Percentiles rank a stretch among this genome's conserved stretches.
phyloP scores from a whole-genome alignment of 768 basidiomycete genomes.

The Rhodocollybia butyracea region DNA sequence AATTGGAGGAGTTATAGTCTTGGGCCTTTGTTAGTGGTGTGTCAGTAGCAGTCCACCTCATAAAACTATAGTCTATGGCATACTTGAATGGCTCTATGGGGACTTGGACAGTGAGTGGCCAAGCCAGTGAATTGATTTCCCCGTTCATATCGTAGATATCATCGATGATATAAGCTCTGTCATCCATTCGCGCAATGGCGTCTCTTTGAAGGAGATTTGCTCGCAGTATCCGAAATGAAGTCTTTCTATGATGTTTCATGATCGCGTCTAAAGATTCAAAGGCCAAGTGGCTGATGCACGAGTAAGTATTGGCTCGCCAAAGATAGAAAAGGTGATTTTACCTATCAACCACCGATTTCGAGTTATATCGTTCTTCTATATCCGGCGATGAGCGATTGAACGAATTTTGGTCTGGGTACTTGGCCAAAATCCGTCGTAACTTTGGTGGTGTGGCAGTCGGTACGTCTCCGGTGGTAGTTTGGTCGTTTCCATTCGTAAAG shows the following conservation, averaged over 20 bases:
- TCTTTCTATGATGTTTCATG: background rate
- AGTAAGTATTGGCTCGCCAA: background rate
- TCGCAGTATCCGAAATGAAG: slow-evolving; percentile 3
- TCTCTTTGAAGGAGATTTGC: slow-evolving; percentile 2
- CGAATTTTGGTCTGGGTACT: background rate
- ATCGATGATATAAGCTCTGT: background rate
- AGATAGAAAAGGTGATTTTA: background rate
- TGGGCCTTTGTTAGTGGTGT: background rate
- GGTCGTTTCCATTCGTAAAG: background rate
- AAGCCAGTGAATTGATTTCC: background rate
- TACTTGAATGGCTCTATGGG: background rate
- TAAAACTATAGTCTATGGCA: no score
- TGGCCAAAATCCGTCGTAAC: slow-evolving; percentile 4
- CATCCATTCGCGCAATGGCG: slow-evolving; percentile 1
- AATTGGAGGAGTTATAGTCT: background rate
- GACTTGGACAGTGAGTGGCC: background rate
- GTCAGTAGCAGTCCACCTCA: background rate
- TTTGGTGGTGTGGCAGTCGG: background rate
- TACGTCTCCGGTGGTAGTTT: background rate
- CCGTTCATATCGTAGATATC: slow-evolving; percentile 6
- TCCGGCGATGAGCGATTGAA: background rate
- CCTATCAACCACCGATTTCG: background rate
- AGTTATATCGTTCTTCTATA: background rate
- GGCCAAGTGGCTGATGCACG: background rate
- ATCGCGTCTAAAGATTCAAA: background rate